A percentile compares a stretch with the other conserved stretches of the same genome.
phyloP scores from a whole-genome alignment of 1,284 basidiomycete genomes.

The Apiotrichum siamense region DNA sequence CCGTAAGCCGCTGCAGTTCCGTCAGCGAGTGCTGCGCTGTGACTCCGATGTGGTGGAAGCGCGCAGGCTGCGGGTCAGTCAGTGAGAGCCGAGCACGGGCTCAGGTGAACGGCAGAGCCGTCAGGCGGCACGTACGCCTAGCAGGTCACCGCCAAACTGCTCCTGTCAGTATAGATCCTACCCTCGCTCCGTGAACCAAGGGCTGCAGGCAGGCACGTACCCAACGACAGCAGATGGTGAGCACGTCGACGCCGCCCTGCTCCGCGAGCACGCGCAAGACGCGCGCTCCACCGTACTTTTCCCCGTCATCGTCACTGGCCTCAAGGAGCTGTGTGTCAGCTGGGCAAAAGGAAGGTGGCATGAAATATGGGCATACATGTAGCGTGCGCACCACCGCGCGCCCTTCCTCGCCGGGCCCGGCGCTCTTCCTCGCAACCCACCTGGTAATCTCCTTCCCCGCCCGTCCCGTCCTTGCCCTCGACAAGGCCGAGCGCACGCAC shows the following conservation, averaged over 20 bases:
- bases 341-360: neutral
- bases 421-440: slow-evolving; percentile 22
- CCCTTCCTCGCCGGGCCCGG: too few relatives aligned
- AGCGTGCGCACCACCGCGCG: too few relatives aligned
- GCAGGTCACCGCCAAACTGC: slow-evolving; percentile 42
- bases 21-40: slow-evolving; percentile 33
- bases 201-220: slow-evolving; percentile 8
- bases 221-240: slow-evolving; percentile 41
- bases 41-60: slow-evolving; percentile 41
- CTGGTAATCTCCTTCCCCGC: slow-evolving; percentile 43
- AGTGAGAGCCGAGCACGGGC: neutral
- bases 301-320: slow-evolving; percentile 40
- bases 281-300: slow-evolving; percentile 42
- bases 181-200: neutral
- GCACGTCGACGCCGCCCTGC: slow-evolving; percentile 34
- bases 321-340: slow-evolving; percentile 31
- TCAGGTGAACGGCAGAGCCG: neutral
- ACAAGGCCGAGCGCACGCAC: slow-evolving; percentile 30
- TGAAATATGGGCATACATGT: too few relatives aligned
- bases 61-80: slow-evolving; percentile 28
- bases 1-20: slow-evolving; percentile 24
- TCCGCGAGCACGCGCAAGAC: slow-evolving; percentile 34
- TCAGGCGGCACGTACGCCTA: slow-evolving; percentile 30
- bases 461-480: slow-evolving; percentile 39
- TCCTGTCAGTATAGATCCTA: neutral